Evolutionary conservation across 2,329 filamentous ascomycete genomes (phyloP), one percentile per base, ranked within the genome.

Genomic region (Colletotrichum eremochloae): DNA sequence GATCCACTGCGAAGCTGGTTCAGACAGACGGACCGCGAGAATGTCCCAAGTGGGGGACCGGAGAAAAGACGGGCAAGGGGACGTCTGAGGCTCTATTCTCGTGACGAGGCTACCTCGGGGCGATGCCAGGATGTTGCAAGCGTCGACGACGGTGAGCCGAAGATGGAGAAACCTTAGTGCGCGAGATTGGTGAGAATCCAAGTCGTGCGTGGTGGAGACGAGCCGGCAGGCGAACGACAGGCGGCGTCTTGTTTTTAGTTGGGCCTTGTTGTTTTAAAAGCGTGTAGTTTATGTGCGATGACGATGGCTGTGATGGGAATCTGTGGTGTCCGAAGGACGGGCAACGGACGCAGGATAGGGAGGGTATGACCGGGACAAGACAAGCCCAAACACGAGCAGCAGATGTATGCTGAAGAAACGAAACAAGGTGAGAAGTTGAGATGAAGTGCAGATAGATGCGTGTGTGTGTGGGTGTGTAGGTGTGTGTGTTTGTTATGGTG

Each of bases 21-120:
- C 68, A 73, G 65, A 66, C 42, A 73, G 69, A 73, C 65, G 69
- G 65, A 68, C 70, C 69, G 69, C 64, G 69, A 70, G 69, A 73
- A 69, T 74, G 69, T 73, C 64, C 69, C 62, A 69, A 72, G 69
- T 74, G 65, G 74, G 73, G 74, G 62, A 67, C 61, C 64, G 68
- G 63, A 60, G 48, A 68, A 73, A 62, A 50, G 67, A 57, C 50
- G 67, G 71, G 71, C 66, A 65, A 46, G 44, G 44, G 67, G 36
- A 50, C 61, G 71, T 71, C 67, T 63, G 56, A 73, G 67, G 71
- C 61, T 73, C 55, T 73, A 24, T 29, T 52, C 33, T 53, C 56
- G 69, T 69, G 58, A 55, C 53, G 69, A 72, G 38, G 44, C 69
- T 72, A 72, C 66, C 58, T 60, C 15, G 52, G 64, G 60, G 53